phyloP scores from a whole-genome alignment of 2,329 filamentous ascomycete species.

The Aspergillus fructus region DNA sequence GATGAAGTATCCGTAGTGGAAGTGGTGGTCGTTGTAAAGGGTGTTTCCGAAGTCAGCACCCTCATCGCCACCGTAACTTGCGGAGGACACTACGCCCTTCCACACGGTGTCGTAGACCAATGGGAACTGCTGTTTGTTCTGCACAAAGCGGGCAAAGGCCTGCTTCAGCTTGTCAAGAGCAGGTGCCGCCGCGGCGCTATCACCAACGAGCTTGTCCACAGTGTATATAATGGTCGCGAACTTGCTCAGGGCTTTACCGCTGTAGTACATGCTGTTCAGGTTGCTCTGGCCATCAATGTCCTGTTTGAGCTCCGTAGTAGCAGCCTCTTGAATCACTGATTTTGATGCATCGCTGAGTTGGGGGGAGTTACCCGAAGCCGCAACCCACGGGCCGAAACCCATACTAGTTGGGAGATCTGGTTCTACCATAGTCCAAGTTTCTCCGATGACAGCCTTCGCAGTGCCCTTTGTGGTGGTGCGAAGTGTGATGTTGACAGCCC shows the following conservation, averaged over 20 bases:
- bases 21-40: slow-evolving; percentile 67
- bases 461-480: slow-evolving; percentile 83
- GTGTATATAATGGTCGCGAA: slow-evolving; percentile 70
- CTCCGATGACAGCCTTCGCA: slow-evolving; percentile 69
- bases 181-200: slow-evolving; percentile 56
- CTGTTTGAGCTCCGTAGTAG: slow-evolving; percentile 72
- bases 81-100: slow-evolving; percentile 78
- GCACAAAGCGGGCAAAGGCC: slow-evolving; percentile 64
- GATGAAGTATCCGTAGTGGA: slow-evolving; percentile 80
- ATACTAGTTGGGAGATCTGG: slow-evolving; percentile 68
- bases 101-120: slow-evolving; percentile 61
- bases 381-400: slow-evolving; percentile 76
- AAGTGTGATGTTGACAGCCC: slow-evolving; percentile 58
- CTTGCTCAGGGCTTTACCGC: slow-evolving; percentile 80
- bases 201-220: slow-evolving; percentile 61
- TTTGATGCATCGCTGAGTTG: slow-evolving; percentile 52
- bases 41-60: slow-evolving; percentile 85
- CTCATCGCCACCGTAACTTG: slow-evolving; percentile 66
- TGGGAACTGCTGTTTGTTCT: slow-evolving; percentile 66
- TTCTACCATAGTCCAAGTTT: slow-evolving; percentile 78
- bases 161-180: slow-evolving; percentile 64
- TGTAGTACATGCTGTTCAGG: slow-evolving; percentile 87
- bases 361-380: slow-evolving; percentile 41
- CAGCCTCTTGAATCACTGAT: slow-evolving; percentile 59
- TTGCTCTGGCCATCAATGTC: slow-evolving; percentile 72